A percentile compares a stretch with the other conserved stretches of the same genome.
Conservation (phyloP, 2,329 filamentous ascomycete genomes). For the Colletotrichum australisinense region DNA sequence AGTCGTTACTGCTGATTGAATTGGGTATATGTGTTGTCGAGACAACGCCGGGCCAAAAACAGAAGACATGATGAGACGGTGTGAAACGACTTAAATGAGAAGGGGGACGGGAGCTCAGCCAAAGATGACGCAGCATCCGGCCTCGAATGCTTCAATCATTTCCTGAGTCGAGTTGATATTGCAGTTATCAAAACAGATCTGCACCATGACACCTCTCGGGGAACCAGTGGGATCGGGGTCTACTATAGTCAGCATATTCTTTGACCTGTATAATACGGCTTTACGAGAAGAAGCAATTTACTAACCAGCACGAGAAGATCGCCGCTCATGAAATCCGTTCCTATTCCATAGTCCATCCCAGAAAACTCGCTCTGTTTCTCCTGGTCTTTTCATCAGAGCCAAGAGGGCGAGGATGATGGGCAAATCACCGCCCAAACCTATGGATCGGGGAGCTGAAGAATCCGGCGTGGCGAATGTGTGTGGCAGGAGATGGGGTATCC, state of each 20-base stretch:
- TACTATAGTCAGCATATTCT: slow-evolving; percentile 1
- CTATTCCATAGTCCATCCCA: slow-evolving; percentile 29
- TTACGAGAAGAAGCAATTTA: not conserved
- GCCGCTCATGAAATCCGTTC: not conserved
- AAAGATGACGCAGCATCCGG: not conserved
- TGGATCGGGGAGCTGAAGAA: slow-evolving; percentile 36
- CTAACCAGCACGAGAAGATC: slow-evolving; percentile 11
- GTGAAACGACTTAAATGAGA: not conserved
- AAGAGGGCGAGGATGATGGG: slow-evolving; percentile 53
- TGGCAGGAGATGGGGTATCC: slow-evolving; percentile 53
- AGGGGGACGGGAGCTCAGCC: not conserved
- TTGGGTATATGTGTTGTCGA: no score
- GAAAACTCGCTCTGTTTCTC: slow-evolving; percentile 20
- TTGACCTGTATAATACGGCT: no score
- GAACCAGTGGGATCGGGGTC: slow-evolving; percentile 42
- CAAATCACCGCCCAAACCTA: slow-evolving; percentile 51
- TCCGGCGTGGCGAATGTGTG: slow-evolving; percentile 41
- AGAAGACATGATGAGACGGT: no score
- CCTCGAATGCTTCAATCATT: no score
- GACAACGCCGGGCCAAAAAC: no score
- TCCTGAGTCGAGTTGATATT: slow-evolving; percentile 33
- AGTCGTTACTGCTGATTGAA: not conserved
- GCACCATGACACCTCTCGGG: slow-evolving; percentile 48
- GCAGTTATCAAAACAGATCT: slow-evolving; percentile 46
- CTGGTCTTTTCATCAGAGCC: slow-evolving; percentile 40